Evolutionary conservation across 2,329 filamentous ascomycete species (phyloP), one percentile per base, ranked within the genome.

Genomic region (Sporothrix brasiliensis): DNA sequence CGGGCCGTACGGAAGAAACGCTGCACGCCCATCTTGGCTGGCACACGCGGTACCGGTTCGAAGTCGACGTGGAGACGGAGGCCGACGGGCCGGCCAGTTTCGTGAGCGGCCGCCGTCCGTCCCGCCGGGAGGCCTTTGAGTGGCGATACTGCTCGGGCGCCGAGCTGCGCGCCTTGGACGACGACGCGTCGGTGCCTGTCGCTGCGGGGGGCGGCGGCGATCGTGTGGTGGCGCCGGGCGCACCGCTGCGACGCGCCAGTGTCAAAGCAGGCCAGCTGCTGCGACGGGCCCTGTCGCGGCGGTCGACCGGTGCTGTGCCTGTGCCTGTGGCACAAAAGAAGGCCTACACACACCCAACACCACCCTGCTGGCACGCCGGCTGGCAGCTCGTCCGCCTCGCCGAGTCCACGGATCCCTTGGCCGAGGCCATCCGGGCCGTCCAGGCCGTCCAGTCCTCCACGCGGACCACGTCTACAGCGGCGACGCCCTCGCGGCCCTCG

Each of bases 81-180:
- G 39, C 52, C 27, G 53, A 24, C 16, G 50, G 5, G 4, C 27
- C 41, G 41, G 21, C 50, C 9, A 54, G 54, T 21, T 53, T 13
- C 47, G 53, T 58, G 19, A 27, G 5, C 41, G 9, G 34, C 34
- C 34, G 13, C 0, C 21, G 10, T 24, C 9, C 34, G 1, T 11
- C 34, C 19, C 39, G 58, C 9, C 74, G 75, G n/a, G 81, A 83
- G 73, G 68, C 72, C n/a, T 83, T 81, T 72, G 79, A 83, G 76
- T 83, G 82, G 82, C 78, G 81, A 4, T 75, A 77, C 69, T 79
- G 78, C 70, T 73, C 74, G 56, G 77, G 78, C 49, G 71, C 72
- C 11, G 79, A 78, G 60, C 75, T 82, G 41, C 74, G 72, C 65
- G 72, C 70, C 3, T 72, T 82, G 16, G 76, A 76, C 19, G 73